Evolutionary conservation across 1,284 basidiomycete species (phyloP).

Genomic region (Tilletia walkeri): DNA sequence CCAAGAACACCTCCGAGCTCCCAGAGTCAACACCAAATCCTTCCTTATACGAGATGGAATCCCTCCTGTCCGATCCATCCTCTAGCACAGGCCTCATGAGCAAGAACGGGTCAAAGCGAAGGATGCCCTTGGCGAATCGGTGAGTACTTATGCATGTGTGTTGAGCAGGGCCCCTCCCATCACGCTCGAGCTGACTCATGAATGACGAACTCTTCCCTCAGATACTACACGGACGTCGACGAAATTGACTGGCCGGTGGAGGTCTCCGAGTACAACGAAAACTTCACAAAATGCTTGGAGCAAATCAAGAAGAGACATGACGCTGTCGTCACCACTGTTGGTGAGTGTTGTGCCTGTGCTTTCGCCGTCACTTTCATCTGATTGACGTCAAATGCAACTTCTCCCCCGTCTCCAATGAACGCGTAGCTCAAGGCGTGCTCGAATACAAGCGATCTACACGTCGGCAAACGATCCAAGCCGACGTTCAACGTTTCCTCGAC

Average conservation of each 20-base stretch:
- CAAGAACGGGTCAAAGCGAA: conserved; percentile 21
- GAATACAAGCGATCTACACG: conserved; percentile 64
- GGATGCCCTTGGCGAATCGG: conserved; percentile 16
- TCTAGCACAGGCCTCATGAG: conserved; percentile 18
- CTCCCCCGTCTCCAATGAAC: too few relatives aligned
- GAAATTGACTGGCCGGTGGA: conserved; percentile 79
- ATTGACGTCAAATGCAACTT: neutral
- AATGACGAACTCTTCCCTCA: conserved; percentile 45
- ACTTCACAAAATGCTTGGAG: conserved; percentile 83
- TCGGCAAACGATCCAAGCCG: conserved; percentile 66
- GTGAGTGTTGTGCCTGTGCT: neutral
- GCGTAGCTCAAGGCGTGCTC: conserved; percentile 66
- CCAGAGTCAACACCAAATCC: conserved; percentile 49
- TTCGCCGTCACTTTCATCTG: neutral
- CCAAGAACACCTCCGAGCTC: conserved; percentile 37
- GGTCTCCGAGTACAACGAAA: conserved; percentile 86
- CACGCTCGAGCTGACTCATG: neutral
- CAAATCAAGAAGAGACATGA: conserved; percentile 93
- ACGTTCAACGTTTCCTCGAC: conserved; percentile 93
- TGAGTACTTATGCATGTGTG: neutral
- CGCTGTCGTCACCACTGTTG: conserved; percentile 94
- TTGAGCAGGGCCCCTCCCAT: neutral
- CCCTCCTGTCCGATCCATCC: neutral
- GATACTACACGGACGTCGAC: conserved; percentile 78
- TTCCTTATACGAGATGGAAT: conserved; percentile 37